Conservation (phyloP, 148 eudicot species). For the Pouteria glomerata region DNA sequence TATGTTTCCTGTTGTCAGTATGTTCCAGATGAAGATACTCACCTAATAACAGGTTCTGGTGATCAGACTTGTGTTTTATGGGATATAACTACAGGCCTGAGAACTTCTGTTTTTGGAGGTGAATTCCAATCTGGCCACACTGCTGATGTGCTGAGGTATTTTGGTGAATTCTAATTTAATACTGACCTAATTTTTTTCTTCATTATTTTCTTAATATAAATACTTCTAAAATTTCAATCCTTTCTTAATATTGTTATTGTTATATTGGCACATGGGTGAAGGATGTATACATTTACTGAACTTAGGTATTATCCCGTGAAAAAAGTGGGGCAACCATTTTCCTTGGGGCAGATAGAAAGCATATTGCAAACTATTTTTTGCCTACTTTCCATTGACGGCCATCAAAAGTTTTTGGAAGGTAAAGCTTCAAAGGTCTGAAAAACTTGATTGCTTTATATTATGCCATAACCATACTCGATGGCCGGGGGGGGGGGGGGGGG, state of each 20-base stretch:
- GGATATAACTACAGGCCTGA: constrained; percentile 92
- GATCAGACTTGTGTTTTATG: constrained; percentile 93
- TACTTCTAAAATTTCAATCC: background rate
- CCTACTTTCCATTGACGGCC: background rate
- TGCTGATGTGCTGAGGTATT: constrained; percentile 84
- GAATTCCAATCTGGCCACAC: constrained; percentile 98
- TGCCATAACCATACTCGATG: background rate
- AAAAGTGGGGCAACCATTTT: background rate
- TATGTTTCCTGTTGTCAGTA: constrained; percentile 94
- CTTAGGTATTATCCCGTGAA: background rate
- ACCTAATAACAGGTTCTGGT: constrained; percentile 88
- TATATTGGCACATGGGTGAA: constrained; percentile 2
- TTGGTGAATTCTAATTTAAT: background rate
- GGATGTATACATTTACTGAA: background rate
- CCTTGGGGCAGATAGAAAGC: background rate
- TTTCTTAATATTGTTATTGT: too few species aligned
- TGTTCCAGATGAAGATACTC: constrained; percentile 89
- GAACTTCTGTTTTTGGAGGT: constrained; percentile 97
- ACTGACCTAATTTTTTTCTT: background rate
- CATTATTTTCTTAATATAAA: constrained; percentile 2
- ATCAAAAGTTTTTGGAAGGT: background rate
- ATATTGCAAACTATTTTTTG: background rate
- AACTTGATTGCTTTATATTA: background rate
- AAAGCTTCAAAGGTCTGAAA: background rate
- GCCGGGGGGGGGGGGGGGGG: too few species aligned